Percentiles rank a stretch among this genome's conserved stretches.
Conservation (phyloP, 2,329 filamentous ascomycete species). For the Camptophora hylomeconis region DNA sequence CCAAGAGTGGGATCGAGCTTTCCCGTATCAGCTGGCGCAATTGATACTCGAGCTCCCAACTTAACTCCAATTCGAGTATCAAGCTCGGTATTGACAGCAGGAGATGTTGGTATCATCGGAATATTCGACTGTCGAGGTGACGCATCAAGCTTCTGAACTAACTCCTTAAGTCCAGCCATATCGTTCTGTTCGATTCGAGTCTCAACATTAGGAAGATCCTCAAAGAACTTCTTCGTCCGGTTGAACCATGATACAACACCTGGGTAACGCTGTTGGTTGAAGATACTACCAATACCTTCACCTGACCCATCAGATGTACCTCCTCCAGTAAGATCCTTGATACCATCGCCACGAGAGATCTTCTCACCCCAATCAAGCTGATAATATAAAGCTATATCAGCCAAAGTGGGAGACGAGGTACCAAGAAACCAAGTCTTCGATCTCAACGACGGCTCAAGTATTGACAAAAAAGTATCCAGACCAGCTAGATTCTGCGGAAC, state of each 20-base stretch:
- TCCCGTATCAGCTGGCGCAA: constrained; percentile 16
- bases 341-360: constrained; percentile 12
- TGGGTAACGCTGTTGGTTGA: constrained; percentile 13
- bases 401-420: constrained; percentile 8
- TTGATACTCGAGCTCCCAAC: constrained; percentile 7
- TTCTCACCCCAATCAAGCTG: constrained; percentile 16
- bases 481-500: constrained; percentile 11
- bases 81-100: constrained; percentile 5
- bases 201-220: constrained; percentile 7
- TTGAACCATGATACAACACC: constrained; percentile 10
- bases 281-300: constrained; percentile 8
- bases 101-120: constrained; percentile 10
- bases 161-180: constrained; percentile 2
- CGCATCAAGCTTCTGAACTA: constrained; percentile 25
- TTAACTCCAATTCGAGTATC: constrained; percentile 11
- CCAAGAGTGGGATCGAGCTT: constrained; percentile 10
- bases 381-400: constrained; percentile 12
- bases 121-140: constrained; percentile 25
- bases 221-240: constrained; percentile 8
- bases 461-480: constrained; percentile 13
- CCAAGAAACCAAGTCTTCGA: constrained; percentile 3
- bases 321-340: constrained; percentile 11
- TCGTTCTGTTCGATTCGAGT: constrained; percentile 10
- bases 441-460: constrained; percentile 11
- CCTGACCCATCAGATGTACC: constrained; percentile 9